These are phyloP conservation scores for Chalciporus sp. DNA, from an alignment of 1,284 basidiomycete genomes.

Conservation along the genomic window DNA sequence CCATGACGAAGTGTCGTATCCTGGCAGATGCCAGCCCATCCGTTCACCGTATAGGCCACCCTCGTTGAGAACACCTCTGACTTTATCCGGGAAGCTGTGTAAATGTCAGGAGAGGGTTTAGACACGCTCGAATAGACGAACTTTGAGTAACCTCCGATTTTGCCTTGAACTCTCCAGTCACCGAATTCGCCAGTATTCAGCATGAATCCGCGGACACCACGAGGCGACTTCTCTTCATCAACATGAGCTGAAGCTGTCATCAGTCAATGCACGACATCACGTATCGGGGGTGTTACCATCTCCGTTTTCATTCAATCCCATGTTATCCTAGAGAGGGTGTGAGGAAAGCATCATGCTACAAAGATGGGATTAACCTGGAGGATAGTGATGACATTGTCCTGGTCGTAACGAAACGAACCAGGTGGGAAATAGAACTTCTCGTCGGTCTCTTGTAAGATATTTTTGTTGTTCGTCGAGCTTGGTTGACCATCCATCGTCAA, in stretches of 20 bases:
- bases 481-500: not conserved
- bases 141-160: slow-evolving; percentile 74
- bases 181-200: slow-evolving; percentile 62
- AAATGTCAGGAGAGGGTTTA: slow-evolving; percentile 4
- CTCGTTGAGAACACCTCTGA: slow-evolving; percentile 74
- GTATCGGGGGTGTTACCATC: slow-evolving; percentile 35
- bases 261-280: slow-evolving; percentile 13
- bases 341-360: not conserved
- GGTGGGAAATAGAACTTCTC: slow-evolving; percentile 62
- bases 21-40: slow-evolving; percentile 80
- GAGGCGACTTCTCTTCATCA: slow-evolving; percentile 61
- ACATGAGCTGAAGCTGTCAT: slow-evolving; percentile 19
- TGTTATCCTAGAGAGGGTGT: slow-evolving; percentile 60
- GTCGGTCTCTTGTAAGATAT: slow-evolving; percentile 64
- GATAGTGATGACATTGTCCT: slow-evolving; percentile 76
- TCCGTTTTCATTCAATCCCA: slow-evolving; percentile 70
- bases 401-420: slow-evolving; percentile 47
- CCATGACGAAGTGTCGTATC: slow-evolving; percentile 69
- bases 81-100: slow-evolving; percentile 64
- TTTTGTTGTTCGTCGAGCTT: slow-evolving; percentile 64
- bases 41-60: slow-evolving; percentile 81
- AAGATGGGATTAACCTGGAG: slow-evolving; percentile 52
- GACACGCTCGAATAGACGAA: slow-evolving; percentile 35
- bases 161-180: slow-evolving; percentile 82
- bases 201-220: slow-evolving; percentile 76